These are phyloP conservation scores for Cyberlindnera nakhonratchasimensis DNA, from an alignment of 805 yeast species.

Conservation along the genomic window DNA sequence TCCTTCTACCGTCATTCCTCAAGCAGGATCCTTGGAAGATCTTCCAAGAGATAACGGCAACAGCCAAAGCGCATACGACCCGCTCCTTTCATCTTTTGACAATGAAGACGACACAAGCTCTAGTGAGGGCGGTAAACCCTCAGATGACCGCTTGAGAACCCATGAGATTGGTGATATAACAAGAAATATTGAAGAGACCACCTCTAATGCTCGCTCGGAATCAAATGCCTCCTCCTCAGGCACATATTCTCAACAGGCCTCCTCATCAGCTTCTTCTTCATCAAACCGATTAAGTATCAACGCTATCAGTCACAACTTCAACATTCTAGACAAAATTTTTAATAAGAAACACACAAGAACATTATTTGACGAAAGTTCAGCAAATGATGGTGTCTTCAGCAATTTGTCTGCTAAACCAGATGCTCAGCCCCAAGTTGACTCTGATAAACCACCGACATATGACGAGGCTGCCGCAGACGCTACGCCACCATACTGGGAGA, in stretches of 20 bases:
- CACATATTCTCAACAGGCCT: background rate
- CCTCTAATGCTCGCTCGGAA: constrained; percentile 3
- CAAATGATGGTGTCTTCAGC: constrained; percentile 87
- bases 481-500: constrained; percentile 96
- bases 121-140: constrained; percentile 7
- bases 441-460: constrained; percentile 77
- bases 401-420: constrained; percentile 91
- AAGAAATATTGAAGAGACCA: constrained; percentile 10
- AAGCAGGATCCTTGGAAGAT: constrained; percentile 7
- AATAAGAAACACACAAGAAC: constrained; percentile 17
- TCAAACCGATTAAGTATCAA: constrained; percentile 10
- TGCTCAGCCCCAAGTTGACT: constrained; percentile 26
- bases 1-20: constrained; percentile 2
- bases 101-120: constrained; percentile 5
- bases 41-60: background rate
- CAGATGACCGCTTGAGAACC: constrained; percentile 13
- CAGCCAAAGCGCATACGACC: constrained; percentile 5
- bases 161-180: constrained; percentile 6
- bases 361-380: constrained; percentile 32
- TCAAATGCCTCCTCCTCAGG: constrained; percentile 5
- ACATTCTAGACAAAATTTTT: constrained; percentile 37
- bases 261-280: no score
- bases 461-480: constrained; percentile 94
- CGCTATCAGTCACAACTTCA: constrained; percentile 35
- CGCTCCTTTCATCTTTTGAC: constrained; percentile 13